Evolutionary conservation across 2,329 filamentous ascomycete genomes (phyloP), one percentile per base, ranked within the genome.

Genomic region (Knoxdaviesia capensis): DNA sequence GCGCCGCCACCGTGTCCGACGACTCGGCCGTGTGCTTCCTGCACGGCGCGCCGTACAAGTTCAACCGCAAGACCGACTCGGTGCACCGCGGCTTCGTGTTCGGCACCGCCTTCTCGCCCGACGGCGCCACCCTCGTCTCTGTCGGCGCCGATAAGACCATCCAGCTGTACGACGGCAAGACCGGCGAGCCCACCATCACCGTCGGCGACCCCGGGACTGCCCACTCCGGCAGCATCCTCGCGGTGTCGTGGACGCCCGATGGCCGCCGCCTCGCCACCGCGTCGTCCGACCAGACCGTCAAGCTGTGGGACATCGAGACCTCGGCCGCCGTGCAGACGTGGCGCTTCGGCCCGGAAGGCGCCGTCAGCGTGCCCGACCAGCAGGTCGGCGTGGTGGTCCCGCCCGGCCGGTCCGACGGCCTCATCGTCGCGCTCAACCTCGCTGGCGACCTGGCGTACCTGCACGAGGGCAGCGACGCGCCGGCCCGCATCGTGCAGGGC

Each of bases 331-430:
- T 79, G 6, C 82, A 92, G 56, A 83, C 74, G 30, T 98, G 90
- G 90, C 73, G 73, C 48, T 72, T 96, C 56, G 86, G 87, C 28
- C 74, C 73, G 32, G 80, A 87, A 36, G 78, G 77, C 10, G 64
- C 63, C 38, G 70, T 78, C 46, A 85, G 74, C 54, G 66, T 94
- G 34, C 69, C 70, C 4, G 72, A 94, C 55, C 90, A 98, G 59
- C 90, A 98, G 56, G 84, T 96, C 32, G 90, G 90, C 41, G 85
- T 98, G 5, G 84, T 90, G 7, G 93, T 86, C 77, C 84, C 87
- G 1, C 69, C 75, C 39, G 82, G 81, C 39, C 73, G 88, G 48
- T 80, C 65, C 42, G 90, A 98, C 55, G 84, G 81, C 31, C 65
- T 94, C 46, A 76, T 98, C 48, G 87, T 98, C 57, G 93, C 84